Percentiles rank a stretch among this genome's conserved stretches.
phyloP scores from a whole-genome alignment of 805 yeast genomes.

The Pichia cabralensis region DNA sequence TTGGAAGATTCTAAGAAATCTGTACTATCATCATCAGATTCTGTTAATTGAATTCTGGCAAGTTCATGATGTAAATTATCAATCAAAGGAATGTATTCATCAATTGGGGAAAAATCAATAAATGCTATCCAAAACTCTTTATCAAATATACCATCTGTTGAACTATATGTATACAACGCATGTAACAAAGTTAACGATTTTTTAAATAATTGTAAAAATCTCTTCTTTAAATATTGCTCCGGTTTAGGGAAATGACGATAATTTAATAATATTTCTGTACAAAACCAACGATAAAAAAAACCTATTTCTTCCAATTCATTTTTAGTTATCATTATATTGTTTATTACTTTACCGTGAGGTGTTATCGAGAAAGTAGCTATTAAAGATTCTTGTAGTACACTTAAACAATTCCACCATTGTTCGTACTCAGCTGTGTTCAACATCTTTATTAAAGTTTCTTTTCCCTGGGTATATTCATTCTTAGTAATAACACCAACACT shows the following conservation, averaged over 20 bases:
- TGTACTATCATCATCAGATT: background rate
- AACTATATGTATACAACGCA: slow-evolving; percentile 56
- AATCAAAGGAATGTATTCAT: slow-evolving; percentile 13
- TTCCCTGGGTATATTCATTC: too few species aligned
- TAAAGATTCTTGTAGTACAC: slow-evolving; percentile 3
- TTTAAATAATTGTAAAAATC: slow-evolving; percentile 1
- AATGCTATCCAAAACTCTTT: slow-evolving; percentile 49
- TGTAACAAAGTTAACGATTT: slow-evolving; percentile 31
- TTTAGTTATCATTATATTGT: background rate
- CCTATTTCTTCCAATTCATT: background rate
- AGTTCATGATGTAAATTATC: slow-evolving; percentile 13
- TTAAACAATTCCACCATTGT: slow-evolving; percentile 2
- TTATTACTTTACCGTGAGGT: slow-evolving; percentile 1
- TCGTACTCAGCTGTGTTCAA: too few species aligned
- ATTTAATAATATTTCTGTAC: too few species aligned
- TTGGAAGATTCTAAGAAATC: slow-evolving; percentile 3
- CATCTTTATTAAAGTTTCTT: too few species aligned
- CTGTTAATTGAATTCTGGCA: too few species aligned
- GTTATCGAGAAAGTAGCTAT: slow-evolving; percentile 1
- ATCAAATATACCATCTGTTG: slow-evolving; percentile 44
- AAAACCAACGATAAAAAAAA: slow-evolving; percentile 1
- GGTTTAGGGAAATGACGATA: too few species aligned
- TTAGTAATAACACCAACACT: too few species aligned
- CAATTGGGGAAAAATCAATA: too few species aligned
- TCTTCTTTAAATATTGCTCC: too few species aligned